phyloP scores from a whole-genome alignment of 2,329 filamentous ascomycete species.

The Botrytis fabae region DNA sequence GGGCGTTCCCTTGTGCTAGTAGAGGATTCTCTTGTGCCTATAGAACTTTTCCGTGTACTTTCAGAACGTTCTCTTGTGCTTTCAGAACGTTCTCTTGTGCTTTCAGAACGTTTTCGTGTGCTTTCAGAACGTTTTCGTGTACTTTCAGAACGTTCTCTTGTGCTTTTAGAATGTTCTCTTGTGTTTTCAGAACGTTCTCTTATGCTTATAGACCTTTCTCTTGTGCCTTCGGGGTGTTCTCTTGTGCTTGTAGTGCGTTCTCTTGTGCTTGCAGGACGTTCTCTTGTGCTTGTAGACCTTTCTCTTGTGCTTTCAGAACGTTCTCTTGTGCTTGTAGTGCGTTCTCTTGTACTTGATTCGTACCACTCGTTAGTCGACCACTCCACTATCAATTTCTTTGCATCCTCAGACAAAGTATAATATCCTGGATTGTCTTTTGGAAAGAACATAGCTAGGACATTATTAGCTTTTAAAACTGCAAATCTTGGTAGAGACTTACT shows the following conservation, averaged over 20 bases:
- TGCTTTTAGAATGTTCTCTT: neutral
- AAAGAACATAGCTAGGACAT: slow-evolving; percentile 66
- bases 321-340: neutral
- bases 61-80: neutral
- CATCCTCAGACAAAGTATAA: slow-evolving; percentile 62
- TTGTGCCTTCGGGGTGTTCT: neutral
- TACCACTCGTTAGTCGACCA: slow-evolving; percentile 72
- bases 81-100: neutral
- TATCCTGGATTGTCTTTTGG: slow-evolving; percentile 72
- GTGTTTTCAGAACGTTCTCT: neutral
- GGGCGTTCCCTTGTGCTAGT: too few species aligned
- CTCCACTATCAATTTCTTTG: slow-evolving; percentile 61
- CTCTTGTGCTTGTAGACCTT: neutral
- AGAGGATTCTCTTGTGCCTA: neutral
- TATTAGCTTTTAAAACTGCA: slow-evolving; percentile 25
- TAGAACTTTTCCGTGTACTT: neutral
- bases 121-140: neutral
- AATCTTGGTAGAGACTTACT: slow-evolving; percentile 46
- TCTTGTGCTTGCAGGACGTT: neutral
- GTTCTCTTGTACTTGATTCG: slow-evolving; percentile 47
- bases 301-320: neutral
- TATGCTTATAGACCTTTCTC: neutral
- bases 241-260: neutral
- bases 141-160: neutral
- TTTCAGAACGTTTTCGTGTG: neutral